These are phyloP conservation scores for Afroboletus lepidellus DNA, from an alignment of 1,284 basidiomycete genomes.

Conservation along the genomic window DNA sequence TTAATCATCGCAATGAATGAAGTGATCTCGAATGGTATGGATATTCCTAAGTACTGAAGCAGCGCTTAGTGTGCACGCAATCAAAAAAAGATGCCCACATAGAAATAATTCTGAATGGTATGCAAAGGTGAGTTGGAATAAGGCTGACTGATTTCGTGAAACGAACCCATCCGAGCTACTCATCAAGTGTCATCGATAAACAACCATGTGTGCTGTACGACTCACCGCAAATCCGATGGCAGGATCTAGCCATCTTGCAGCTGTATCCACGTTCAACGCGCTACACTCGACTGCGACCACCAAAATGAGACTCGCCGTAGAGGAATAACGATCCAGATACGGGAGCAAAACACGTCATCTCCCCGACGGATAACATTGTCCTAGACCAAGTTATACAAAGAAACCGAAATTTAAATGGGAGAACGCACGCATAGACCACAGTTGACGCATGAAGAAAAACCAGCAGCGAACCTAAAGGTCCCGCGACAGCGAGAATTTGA, in stretches of 20 bases:
- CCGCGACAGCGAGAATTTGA: constrained; percentile 50
- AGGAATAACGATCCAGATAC: constrained; percentile 76
- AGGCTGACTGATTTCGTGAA: background rate
- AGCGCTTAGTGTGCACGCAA: background rate
- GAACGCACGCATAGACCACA: constrained; percentile 57
- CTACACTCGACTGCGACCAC: background rate
- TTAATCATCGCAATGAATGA: constrained; percentile 73
- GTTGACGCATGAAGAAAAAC: constrained; percentile 61
- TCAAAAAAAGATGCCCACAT: constrained; percentile 12
- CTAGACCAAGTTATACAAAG: constrained; percentile 29
- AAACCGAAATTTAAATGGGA: background rate
- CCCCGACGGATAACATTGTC: constrained; percentile 62
- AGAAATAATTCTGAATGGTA: constrained; percentile 22
- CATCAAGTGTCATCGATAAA: background rate
- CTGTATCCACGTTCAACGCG: constrained; percentile 30
- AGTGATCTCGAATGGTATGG: constrained; percentile 73
- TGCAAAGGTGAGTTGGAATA: constrained; percentile 5
- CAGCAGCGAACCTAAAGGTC: constrained; percentile 61
- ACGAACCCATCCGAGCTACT: constrained; percentile 49
- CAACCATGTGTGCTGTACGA: constrained; percentile 16
- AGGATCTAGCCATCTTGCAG: constrained; percentile 73
- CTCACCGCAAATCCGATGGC: constrained; percentile 65
- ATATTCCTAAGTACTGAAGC: constrained; percentile 41
- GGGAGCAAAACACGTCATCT: constrained; percentile 71
- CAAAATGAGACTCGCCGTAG: constrained; percentile 41